Percentiles rank a stretch among this genome's conserved stretches.
phyloP scores from a whole-genome alignment of 2,329 filamentous ascomycete species.

The Cryoendolithus antarcticus region DNA sequence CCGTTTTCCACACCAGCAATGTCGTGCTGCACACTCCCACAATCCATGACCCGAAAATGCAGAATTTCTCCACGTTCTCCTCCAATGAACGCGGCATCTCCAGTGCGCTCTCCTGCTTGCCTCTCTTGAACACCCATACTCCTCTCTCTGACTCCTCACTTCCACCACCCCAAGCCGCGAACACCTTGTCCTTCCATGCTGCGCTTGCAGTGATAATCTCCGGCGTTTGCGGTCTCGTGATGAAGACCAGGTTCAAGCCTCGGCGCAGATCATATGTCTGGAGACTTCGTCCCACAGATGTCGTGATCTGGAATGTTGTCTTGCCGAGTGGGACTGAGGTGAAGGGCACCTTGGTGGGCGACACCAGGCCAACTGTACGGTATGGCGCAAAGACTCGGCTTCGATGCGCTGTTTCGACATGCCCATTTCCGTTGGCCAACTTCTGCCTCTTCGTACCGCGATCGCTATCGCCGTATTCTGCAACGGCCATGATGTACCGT shows the following conservation, averaged over 20 bases:
- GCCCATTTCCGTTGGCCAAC: conserved; percentile 23
- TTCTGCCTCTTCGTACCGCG: conserved; percentile 46
- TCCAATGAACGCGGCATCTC: conserved; percentile 51
- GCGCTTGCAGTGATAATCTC: conserved; percentile 72
- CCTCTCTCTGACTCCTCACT: conserved; percentile 46
- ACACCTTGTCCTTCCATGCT: conserved; percentile 76
- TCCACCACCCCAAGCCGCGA: conserved; percentile 75
- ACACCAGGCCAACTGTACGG: conserved; percentile 87
- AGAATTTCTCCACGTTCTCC: conserved; percentile 62
- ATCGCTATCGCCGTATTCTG: too few relatives aligned
- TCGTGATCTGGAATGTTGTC: conserved; percentile 94
- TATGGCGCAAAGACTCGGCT: conserved; percentile 90
- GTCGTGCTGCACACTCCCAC: conserved; percentile 63
- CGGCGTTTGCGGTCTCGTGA: conserved; percentile 83
- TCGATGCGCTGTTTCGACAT: conserved; percentile 12
- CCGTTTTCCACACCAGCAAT: conserved; percentile 81
- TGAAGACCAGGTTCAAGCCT: conserved; percentile 83
- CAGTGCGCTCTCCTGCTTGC: conserved; percentile 69
- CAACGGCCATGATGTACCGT: too few relatives aligned
- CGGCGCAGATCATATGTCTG: conserved; percentile 92
- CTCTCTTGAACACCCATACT: conserved; percentile 84
- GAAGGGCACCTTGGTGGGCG: conserved; percentile 81
- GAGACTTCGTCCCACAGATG: conserved; percentile 75
- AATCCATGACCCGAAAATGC: conserved; percentile 86
- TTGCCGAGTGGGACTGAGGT: conserved; percentile 80